phyloP scores from a whole-genome alignment of 805 yeast genomes.

The Teunomyces aglyptinius region DNA sequence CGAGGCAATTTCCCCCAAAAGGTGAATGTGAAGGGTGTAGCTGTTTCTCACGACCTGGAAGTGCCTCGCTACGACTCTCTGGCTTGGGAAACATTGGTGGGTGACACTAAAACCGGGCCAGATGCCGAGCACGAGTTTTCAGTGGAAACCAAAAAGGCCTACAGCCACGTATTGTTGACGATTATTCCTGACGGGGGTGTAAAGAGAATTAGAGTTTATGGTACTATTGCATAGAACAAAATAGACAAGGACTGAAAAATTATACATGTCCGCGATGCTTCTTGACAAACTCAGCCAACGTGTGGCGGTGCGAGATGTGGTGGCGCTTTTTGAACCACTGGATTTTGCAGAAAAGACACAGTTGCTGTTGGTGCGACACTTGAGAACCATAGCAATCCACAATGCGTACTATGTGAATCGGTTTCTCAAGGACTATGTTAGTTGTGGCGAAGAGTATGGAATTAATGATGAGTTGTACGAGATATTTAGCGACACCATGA shows the following conservation, averaged over 20 bases:
- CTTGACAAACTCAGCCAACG: slow-evolving; percentile 5
- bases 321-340: not conserved
- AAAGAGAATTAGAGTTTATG: slow-evolving; percentile 83
- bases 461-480: slow-evolving; percentile 45
- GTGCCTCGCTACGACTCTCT: slow-evolving; percentile 43
- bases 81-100: slow-evolving; percentile 66
- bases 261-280: slow-evolving; percentile 3
- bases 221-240: slow-evolving; percentile 36
- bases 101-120: slow-evolving; percentile 72
- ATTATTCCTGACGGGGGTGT: slow-evolving; percentile 98
- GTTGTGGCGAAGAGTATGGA: slow-evolving; percentile 25
- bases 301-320: slow-evolving; percentile 5
- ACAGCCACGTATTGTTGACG: slow-evolving; percentile 72
- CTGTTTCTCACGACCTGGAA: slow-evolving; percentile 23
- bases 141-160: slow-evolving; percentile 27
- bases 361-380: not conserved
- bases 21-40: slow-evolving; percentile 64
- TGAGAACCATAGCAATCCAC: slow-evolving; percentile 17
- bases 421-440: slow-evolving; percentile 46
- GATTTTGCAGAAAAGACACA: not conserved
- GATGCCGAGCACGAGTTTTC: slow-evolving; percentile 72
- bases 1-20: slow-evolving; percentile 93
- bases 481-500: slow-evolving; percentile 31
- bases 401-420: slow-evolving; percentile 54
- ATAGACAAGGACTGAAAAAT: not conserved